A percentile compares a stretch with the other conserved stretches of the same genome.
phyloP scores from a whole-genome alignment of 768 basidiomycete species.

The Amanita rubescens region DNA sequence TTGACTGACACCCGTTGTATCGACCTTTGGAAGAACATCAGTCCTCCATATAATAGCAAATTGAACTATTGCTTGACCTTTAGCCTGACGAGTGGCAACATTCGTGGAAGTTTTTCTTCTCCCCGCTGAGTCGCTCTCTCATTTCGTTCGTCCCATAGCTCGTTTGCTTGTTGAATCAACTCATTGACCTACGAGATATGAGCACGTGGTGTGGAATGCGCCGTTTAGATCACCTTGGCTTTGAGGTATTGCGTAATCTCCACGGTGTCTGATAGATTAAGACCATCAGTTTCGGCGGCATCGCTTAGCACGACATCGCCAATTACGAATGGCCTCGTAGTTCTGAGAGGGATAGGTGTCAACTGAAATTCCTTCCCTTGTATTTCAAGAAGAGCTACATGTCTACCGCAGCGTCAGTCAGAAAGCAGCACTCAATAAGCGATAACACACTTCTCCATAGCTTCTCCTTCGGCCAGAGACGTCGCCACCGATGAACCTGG shows the following conservation, averaged over 20 bases:
- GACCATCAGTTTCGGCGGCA: constrained; percentile 66
- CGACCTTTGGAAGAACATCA: constrained; percentile 45
- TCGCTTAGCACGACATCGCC: constrained; percentile 74
- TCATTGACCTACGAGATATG: constrained; percentile 51
- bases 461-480: constrained; percentile 88
- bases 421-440: background rate
- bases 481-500: constrained; percentile 96
- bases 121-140: constrained; percentile 50
- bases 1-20: constrained; percentile 84
- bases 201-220: background rate
- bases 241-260: constrained; percentile 79
- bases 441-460: constrained; percentile 71
- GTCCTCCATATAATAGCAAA: background rate
- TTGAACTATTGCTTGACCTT: constrained; percentile 41
- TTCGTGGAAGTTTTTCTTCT: constrained; percentile 51
- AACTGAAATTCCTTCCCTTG: constrained; percentile 85
- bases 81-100: constrained; percentile 84
- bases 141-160: constrained; percentile 73
- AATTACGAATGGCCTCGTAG: constrained; percentile 90
- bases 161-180: constrained; percentile 72
- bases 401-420: constrained; percentile 38
- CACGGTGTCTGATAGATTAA: constrained; percentile 76
- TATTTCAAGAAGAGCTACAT: constrained; percentile 85
- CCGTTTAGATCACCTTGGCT: constrained; percentile 38
- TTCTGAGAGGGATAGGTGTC: constrained; percentile 79